phyloP scores from a whole-genome alignment of 1,139 yeast species.

The Nakaseomyces bracarensis region DNA sequence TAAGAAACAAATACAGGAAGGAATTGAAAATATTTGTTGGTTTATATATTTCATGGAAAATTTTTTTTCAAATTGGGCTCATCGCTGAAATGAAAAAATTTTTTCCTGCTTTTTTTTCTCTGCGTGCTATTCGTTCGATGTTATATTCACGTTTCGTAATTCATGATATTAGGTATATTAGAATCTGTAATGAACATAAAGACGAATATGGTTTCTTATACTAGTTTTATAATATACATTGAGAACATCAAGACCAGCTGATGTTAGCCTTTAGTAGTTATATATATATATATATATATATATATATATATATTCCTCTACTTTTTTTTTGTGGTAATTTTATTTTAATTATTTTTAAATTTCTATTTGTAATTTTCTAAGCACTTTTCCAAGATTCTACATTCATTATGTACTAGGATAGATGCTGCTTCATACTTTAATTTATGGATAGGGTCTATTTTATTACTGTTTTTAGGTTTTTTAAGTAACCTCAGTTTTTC shows the following conservation, averaged over 20 bases:
- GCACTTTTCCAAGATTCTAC: neutral
- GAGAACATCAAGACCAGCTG: too few relatives aligned
- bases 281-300: too few relatives aligned
- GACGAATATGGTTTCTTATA: too few relatives aligned
- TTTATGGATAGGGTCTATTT: neutral
- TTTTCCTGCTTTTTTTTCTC: neutral
- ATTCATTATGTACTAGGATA: neutral
- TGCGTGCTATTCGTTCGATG: neutral
- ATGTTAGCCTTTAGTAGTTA: too few relatives aligned
- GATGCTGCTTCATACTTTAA: neutral
- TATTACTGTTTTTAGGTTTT: neutral
- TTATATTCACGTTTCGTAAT: neutral
- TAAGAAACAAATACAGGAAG: neutral
- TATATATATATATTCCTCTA: neutral
- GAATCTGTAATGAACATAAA: too few relatives aligned
- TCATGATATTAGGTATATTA: neutral
- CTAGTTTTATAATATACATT: too few relatives aligned
- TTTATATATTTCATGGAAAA: neutral
- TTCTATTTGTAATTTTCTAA: neutral
- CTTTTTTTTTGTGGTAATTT: neutral
- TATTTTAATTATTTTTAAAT: neutral
- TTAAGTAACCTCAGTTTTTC: neutral
- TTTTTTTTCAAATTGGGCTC: neutral
- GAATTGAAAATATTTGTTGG: neutral
- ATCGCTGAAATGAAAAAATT: conserved; percentile 3